Evolutionary conservation across 2,329 filamentous ascomycete species (phyloP), one percentile per base, ranked within the genome.

Genomic region (Colletotrichum cereale): DNA sequence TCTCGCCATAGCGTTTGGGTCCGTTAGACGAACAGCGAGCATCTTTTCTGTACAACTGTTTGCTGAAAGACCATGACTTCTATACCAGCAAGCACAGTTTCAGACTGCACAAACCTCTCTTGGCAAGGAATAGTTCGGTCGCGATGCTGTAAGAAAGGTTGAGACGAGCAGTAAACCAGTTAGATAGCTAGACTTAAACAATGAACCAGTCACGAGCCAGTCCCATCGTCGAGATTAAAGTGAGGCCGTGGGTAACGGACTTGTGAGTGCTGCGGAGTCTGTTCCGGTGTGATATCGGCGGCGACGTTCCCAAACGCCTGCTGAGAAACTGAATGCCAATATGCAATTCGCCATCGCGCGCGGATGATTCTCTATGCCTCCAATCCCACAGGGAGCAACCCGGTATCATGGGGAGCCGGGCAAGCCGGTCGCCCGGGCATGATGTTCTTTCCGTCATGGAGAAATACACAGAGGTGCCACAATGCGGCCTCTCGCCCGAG

Each of bases 391-490:
- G 31, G 68, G 68, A 38, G 38, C 38, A 62, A 62, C 68, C 65
- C 61, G 34, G 52, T 14, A 18, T 8, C 21, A 11, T 18, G 7
- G n/a, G 11, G 31, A 56, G 36, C 68, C 68, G 64, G 57, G 42
- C 50, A 71, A 44, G 64, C 68, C 68, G 68, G 57, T 29, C 64
- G 57, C 44, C 57, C 57, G 36, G 64, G 34, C 64, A 62, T 62
- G 29, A 71, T 44, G 52, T 68, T 58, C 48, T 26, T 53, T 52
- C 56, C 52, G 36, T 57, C n/a, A 31, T 60, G 57, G 52, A n/a
- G 36, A 58, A 62, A 58, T 44, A 53, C 47, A 52, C 68, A 64
- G 56, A 62, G 64, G 68, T 68, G 68, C 64, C 64, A 44, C 57
- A 24, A 5, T 38, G 68, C 64, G 57, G 57, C 42, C 50, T 18